A percentile compares a stretch with the other conserved stretches of the same genome.
Conservation (phyloP, 1,284 basidiomycete species). For the Coriolopsis trogii region DNA sequence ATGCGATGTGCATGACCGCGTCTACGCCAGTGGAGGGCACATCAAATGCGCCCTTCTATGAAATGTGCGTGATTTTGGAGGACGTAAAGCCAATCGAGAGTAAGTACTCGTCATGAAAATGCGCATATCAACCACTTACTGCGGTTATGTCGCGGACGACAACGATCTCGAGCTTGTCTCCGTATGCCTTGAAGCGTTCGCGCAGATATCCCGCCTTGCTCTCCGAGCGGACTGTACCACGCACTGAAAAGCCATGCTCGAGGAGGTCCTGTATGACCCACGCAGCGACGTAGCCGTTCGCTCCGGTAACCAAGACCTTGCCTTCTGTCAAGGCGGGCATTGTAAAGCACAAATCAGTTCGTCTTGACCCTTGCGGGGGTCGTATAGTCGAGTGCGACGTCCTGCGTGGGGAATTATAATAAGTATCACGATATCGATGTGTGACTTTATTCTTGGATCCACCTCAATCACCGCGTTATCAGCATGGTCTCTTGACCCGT, state of each 20-base stretch:
- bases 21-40: slow-evolving; percentile 43
- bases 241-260: slow-evolving; percentile 39
- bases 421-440: too few relatives aligned
- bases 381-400: too few relatives aligned
- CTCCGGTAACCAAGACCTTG: slow-evolving; percentile 6
- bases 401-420: too few relatives aligned
- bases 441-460: too few relatives aligned
- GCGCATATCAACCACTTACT: slow-evolving; percentile 17
- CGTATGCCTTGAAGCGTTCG: slow-evolving; percentile 46
- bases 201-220: slow-evolving; percentile 37
- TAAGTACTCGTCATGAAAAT: neutral
- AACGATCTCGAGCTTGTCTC: slow-evolving; percentile 47
- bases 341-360: too few relatives aligned
- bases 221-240: slow-evolving; percentile 31
- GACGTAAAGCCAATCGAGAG: neutral
- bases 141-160: slow-evolving; percentile 35
- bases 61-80: neutral
- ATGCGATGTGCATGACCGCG: slow-evolving; percentile 47
- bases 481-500: too few relatives aligned
- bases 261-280: slow-evolving; percentile 32
- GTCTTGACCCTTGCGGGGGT: too few relatives aligned
- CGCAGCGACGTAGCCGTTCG: slow-evolving; percentile 29
- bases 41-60: slow-evolving; percentile 40
- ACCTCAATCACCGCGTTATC: too few relatives aligned
- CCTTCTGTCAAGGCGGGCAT: slow-evolving; percentile 1